Conservation (phyloP, 176 grass and related monocot genomes). For the Coix lacrymajobi region DNA sequence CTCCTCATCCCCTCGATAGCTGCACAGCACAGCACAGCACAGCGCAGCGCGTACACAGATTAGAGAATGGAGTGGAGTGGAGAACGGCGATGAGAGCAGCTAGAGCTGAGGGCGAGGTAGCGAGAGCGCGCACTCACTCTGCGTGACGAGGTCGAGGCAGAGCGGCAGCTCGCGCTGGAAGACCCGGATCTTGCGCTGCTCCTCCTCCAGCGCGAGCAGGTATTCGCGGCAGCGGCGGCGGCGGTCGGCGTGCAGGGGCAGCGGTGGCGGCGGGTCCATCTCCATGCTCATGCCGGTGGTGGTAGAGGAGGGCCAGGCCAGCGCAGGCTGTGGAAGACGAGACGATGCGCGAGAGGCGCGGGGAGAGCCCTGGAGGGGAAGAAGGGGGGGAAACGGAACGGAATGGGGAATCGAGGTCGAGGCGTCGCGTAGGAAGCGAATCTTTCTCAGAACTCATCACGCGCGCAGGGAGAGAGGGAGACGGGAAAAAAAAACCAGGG, state of each 20-base stretch:
- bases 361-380: rapidly evolving
- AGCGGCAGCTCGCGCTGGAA: slow-evolving; percentile 89
- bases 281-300: not conserved
- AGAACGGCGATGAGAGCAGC: too few relatives aligned
- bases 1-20: slow-evolving; percentile 63
- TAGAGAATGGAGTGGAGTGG: too few relatives aligned
- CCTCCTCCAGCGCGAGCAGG: slow-evolving; percentile 75
- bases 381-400: not conserved
- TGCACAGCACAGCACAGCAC: slow-evolving; percentile 12
- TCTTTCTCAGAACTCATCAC: slow-evolving; percentile 35
- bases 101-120: not conserved
- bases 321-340: not conserved
- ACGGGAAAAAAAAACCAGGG: too few relatives aligned
- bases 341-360: not conserved
- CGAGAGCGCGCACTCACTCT: slow-evolving; percentile 27
- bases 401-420: slow-evolving; percentile 50
- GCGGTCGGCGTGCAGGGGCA: not conserved
- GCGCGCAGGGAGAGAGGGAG: not conserved
- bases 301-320: not conserved
- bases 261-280: not conserved
- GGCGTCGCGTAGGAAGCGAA: slow-evolving; percentile 78
- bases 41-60: too few relatives aligned
- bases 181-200: slow-evolving; percentile 77
- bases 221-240: slow-evolving; percentile 43
- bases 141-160: slow-evolving; percentile 75